phyloP scores from a whole-genome alignment of 1,284 basidiomycete genomes.

The Polyporus tsugae region DNA sequence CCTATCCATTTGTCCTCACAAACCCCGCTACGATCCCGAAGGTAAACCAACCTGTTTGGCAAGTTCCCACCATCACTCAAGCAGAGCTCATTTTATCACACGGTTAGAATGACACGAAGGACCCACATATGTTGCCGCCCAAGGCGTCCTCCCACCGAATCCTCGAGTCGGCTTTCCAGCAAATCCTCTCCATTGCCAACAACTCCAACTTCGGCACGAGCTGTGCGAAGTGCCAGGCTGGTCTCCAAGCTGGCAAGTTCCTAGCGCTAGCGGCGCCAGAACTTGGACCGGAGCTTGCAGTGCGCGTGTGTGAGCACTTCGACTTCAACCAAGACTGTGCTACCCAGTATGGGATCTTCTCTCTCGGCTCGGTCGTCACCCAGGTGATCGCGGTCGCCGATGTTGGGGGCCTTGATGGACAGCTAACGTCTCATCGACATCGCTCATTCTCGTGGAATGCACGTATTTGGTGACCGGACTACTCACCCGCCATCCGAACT shows the following conservation, averaged over 20 bases:
- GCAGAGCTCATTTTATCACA: not conserved
- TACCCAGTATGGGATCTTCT: conserved; percentile 53
- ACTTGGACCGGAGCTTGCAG: conserved; percentile 63
- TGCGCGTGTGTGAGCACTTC: conserved; percentile 69
- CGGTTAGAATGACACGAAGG: conserved; percentile 60
- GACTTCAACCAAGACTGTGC: conserved; percentile 62
- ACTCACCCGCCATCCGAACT: not conserved
- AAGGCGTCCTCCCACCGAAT: conserved; percentile 53
- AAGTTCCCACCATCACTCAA: not conserved
- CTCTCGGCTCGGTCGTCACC: conserved; percentile 67
- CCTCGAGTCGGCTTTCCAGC: conserved; percentile 58
- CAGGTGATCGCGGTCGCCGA: conserved; percentile 75
- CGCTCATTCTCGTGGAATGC: not conserved
- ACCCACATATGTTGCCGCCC: conserved; percentile 72
- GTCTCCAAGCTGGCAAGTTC: conserved; percentile 72
- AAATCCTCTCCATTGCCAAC: conserved; percentile 59
- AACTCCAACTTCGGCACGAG: conserved; percentile 58
- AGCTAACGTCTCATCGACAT: conserved; percentile 49
- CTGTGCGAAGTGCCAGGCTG: conserved; percentile 70
- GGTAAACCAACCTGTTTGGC: conserved; percentile 35
- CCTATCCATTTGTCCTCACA: conserved; percentile 66
- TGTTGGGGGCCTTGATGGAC: conserved; percentile 73
- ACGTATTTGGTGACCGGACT: not conserved
- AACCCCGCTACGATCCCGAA: conserved; percentile 63
- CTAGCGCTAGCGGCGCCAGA: conserved; percentile 71